Evolutionary conservation across 192 early-diverging fungal species (phyloP), one percentile per base, ranked within the genome.

Genomic region (Linnemannia zychae): DNA sequence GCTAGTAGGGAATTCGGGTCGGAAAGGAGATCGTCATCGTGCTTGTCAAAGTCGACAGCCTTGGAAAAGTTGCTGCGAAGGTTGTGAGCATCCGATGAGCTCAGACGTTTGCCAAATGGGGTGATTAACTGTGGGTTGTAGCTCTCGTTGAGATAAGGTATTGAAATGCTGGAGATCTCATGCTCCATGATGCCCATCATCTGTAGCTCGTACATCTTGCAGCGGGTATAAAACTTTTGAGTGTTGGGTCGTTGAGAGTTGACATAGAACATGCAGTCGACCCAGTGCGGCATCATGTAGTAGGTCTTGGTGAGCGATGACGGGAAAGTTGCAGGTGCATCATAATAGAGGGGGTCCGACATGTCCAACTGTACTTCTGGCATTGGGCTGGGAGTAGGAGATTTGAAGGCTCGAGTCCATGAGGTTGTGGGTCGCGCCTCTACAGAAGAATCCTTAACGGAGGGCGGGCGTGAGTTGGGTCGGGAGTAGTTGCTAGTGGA

Each of bases 251-350:
- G 77, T 52, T 86, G 81, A 4, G 90, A 89, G 60, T 85, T 66
- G 67, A 92, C 87, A 89, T 96, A 98, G 79, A 97, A 99, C 74
- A 95, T 97, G 75, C 94, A 93, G 79, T 98, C 97, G 24, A 98
- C 90, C 98, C 98, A 99, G 80, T 95, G 92, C 0, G 98, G 97
- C 67, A 97, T 93, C 76, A 92, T 88, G 86, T 95, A 95, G 48
- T 90, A 91, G 1, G 33, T 84, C 72, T 87, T 79, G n/a, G 49
- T 77, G 36, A 73, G 36, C 13, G 87, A 85, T 1, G 78, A 75
- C 4, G 76, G 83, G 28, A 82, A 74, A 20, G 71, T 78, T 15
- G 72, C 74, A 18, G 78, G 66, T 18, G 87, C 83, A 57, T 93
- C 92, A 71, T 91, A 88, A 34, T 93, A 91, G 11, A 93, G 70